Percentiles rank a stretch among this genome's conserved stretches.
Evolutionary conservation across 139 green algal species (phyloP).

Genomic region (Chlamydomonas sp.): DNA sequence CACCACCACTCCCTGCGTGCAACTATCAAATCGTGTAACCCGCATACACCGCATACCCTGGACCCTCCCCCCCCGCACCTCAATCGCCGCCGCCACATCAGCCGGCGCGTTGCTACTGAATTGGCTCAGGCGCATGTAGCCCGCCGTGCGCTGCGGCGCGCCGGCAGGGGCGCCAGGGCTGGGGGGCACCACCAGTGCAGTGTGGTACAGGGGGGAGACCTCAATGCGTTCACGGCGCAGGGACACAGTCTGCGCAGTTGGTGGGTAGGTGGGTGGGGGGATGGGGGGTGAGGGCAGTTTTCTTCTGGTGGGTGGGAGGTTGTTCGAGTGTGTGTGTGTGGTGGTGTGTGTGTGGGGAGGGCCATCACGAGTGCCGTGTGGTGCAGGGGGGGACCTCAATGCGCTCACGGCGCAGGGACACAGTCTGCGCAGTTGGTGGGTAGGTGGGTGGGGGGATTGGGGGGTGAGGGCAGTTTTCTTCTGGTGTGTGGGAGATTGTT

Average conservation of each 20-base stretch:
- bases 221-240: constrained; percentile 64
- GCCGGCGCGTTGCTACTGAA: constrained; percentile 71
- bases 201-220: constrained; percentile 71
- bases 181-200: constrained; percentile 21
- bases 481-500: too few species aligned
- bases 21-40: too few species aligned
- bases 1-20: too few species aligned
- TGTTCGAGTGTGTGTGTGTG: too few species aligned
- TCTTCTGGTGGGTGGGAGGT: too few species aligned
- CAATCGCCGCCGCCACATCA: constrained; percentile 70
- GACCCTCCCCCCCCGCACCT: constrained; percentile 49
- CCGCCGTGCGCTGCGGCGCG: constrained; percentile 20
- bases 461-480: too few species aligned
- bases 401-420: constrained; percentile 56
- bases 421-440: constrained; percentile 29
- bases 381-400: constrained; percentile 76
- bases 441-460: too few species aligned
- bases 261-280: too few species aligned
- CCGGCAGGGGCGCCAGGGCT: constrained; percentile 2
- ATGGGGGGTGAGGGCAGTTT: too few species aligned
- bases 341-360: too few species aligned
- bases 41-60: too few species aligned
- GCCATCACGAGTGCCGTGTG: constrained; percentile 31
- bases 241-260: constrained; percentile 32
- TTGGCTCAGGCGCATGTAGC: constrained; percentile 80